Evolutionary conservation across 2,329 filamentous ascomycete genomes (phyloP).

Genomic region (Penicillium expansum): DNA sequence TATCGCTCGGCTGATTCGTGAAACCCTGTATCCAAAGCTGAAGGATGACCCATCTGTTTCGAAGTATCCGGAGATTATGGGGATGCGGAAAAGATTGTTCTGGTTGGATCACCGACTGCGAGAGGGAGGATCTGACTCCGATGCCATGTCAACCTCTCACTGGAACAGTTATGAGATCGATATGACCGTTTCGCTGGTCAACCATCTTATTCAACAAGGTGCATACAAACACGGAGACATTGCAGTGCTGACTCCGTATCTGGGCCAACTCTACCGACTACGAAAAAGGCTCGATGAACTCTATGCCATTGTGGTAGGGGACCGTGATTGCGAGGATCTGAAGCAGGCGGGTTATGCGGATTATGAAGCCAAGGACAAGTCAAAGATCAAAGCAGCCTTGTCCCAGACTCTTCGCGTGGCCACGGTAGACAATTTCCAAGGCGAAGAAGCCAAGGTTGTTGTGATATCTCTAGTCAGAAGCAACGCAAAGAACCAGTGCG

Average conservation of each 20-base stretch:
- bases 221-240: slow-evolving; percentile 60
- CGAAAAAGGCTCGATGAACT: slow-evolving; percentile 37
- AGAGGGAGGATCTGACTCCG: slow-evolving; percentile 37
- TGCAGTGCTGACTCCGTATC: slow-evolving; percentile 65
- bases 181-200: slow-evolving; percentile 62
- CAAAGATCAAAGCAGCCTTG: slow-evolving; percentile 43
- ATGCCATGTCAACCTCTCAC: slow-evolving; percentile 40
- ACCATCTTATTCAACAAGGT: slow-evolving; percentile 65
- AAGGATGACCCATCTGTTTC: slow-evolving; percentile 47
- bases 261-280: slow-evolving; percentile 53
- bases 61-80: slow-evolving; percentile 44
- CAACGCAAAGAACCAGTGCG: slow-evolving; percentile 57
- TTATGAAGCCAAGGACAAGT: slow-evolving; percentile 17
- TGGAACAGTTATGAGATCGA: slow-evolving; percentile 58
- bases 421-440: slow-evolving; percentile 74
- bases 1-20: slow-evolving; percentile 58
- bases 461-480: slow-evolving; percentile 69
- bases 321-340: slow-evolving; percentile 60
- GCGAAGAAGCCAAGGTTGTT: slow-evolving; percentile 70
- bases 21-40: slow-evolving; percentile 54
- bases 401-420: slow-evolving; percentile 55
- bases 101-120: slow-evolving; percentile 51
- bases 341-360: slow-evolving; percentile 39
- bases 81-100: slow-evolving; percentile 50
- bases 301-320: slow-evolving; percentile 63